A percentile compares a stretch with the other conserved stretches of the same genome.
These are phyloP conservation scores for Penicillium simplicissimum DNA, from an alignment of 495 filamentous ascomycete species.

Conservation along the genomic window DNA sequence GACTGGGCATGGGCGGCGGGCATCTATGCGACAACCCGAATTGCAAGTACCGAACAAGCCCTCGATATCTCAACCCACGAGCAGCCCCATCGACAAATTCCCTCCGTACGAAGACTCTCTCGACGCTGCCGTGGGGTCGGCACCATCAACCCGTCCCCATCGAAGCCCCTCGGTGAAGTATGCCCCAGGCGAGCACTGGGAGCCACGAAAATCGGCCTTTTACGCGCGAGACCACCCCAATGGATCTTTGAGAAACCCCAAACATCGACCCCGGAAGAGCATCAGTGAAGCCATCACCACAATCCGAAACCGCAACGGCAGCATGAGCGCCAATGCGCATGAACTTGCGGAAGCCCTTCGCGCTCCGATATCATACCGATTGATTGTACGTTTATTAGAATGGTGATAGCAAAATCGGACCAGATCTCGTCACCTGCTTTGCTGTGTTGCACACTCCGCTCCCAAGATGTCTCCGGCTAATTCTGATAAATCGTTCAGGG, in stretches of 20 bases:
- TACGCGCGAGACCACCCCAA: slow-evolving; percentile 39
- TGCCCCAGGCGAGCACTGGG: slow-evolving; percentile 37
- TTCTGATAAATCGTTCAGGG: slow-evolving; percentile 45
- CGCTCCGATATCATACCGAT: slow-evolving; percentile 83
- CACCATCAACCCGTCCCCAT: slow-evolving; percentile 19
- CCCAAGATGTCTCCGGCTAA: slow-evolving; percentile 13
- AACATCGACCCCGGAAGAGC: slow-evolving; percentile 76
- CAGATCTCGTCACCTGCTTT: not conserved
- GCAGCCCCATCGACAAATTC: slow-evolving; percentile 46
- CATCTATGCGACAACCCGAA: slow-evolving; percentile 46
- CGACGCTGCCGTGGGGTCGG: slow-evolving; percentile 28
- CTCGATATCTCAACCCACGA: slow-evolving; percentile 35
- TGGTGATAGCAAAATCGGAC: not conserved
- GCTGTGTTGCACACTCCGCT: not conserved
- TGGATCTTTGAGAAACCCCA: slow-evolving; percentile 49
- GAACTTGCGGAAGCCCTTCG: slow-evolving; percentile 89
- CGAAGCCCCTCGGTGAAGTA: slow-evolving; percentile 37
- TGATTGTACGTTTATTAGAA: slow-evolving; percentile 65
- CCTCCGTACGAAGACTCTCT: slow-evolving; percentile 44
- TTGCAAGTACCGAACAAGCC: slow-evolving; percentile 35
- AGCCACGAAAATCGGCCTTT: slow-evolving; percentile 35
- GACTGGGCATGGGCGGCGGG: slow-evolving; percentile 46
- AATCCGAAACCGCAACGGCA: slow-evolving; percentile 73
- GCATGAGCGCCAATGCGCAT: slow-evolving; percentile 87
- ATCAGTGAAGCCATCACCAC: slow-evolving; percentile 81